Evolutionary conservation across 1,139 yeast species (phyloP), one percentile per base, ranked within the genome.

Genomic region (Wickerhamomyces sp.): DNA sequence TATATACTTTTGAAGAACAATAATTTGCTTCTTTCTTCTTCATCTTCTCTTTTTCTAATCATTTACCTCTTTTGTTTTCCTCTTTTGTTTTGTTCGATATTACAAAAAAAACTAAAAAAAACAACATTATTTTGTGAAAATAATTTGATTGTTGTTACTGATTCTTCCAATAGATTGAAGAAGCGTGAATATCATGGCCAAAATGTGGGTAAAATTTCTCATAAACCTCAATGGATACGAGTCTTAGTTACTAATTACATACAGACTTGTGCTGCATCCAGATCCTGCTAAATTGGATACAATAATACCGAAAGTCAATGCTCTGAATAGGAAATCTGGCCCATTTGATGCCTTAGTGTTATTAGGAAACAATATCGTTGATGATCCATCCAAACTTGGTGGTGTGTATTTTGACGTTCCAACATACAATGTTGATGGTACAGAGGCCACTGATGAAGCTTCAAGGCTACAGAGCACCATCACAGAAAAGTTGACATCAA

Each of bases 291-390:
- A 43, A 28, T 36, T 51, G 8, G 35, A 41, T 12, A 28, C 45
- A 3, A 41, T 48, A 7, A 42, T 49, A 13, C 17, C 55, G 12
- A 78, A 78, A 42, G 68, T 79, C 4, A 74, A 75, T 49, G 39
- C 63, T 1, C 70, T 81, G 40, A 65, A 79, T 49, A 44, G 56
- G 17, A 80, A 76, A 48, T 78, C 77, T 37, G 88, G 88, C 0
- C 87, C 87, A 0, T 82, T 82, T 54, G 82, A 73, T 37, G 66
- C 73, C 5, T 71, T 75, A 1, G 34, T 81, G 7, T 54, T 81
- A 8, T 48, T 81, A 10, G 85, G 87, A 3, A 73, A 73, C 45
- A 62, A 67, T 3, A 39, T 66, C 5, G 58, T 64, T 4, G 44
- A 43, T 1, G 39, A 36, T 1, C 19, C 36, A 9, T 16, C 37